Conservation (phyloP, 179 eudicot genomes). For the Patellifolia procumbens region DNA sequence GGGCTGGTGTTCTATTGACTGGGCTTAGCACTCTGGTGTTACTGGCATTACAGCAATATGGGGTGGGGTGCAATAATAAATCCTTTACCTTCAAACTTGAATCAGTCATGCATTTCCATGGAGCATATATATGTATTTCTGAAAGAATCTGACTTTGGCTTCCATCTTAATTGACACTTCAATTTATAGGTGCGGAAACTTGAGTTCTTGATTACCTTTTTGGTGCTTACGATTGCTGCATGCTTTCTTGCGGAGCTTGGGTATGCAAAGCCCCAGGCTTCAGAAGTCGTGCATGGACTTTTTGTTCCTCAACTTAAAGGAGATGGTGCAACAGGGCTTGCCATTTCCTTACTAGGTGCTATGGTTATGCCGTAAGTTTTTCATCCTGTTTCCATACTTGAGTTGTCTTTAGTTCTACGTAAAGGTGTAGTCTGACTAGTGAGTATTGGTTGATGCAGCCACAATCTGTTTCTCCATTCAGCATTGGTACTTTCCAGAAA, state of each 20-base stretch:
- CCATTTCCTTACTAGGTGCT: constrained; percentile 97
- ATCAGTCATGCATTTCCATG: not conserved
- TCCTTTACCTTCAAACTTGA: constrained; percentile 10
- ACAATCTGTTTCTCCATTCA: constrained; percentile 97
- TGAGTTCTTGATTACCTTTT: constrained; percentile 79
- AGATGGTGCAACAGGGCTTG: constrained; percentile 79
- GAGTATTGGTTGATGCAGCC: constrained; percentile 62
- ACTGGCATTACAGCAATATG: constrained; percentile 88
- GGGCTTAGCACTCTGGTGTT: constrained; percentile 89
- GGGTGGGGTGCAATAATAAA: constrained; percentile 71
- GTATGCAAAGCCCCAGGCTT: constrained; percentile 76
- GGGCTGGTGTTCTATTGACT: constrained; percentile 94
- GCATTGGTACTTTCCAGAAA: constrained; percentile 97
- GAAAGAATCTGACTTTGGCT: constrained; percentile 14
- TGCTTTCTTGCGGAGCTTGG: constrained; percentile 89
- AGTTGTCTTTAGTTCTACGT: not conserved
- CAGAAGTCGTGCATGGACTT: constrained; percentile 78
- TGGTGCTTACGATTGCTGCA: constrained; percentile 80
- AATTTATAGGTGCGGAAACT: constrained; percentile 82
- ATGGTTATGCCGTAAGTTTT: constrained; percentile 99
- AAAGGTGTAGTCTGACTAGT: not conserved
- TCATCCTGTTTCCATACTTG: not conserved
- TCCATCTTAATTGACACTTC: not conserved
- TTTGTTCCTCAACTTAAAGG: constrained; percentile 96
- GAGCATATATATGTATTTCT: constrained; percentile 2